phyloP scores from a whole-genome alignment of 306 rosid genomes.

The Quercus dentata region DNA sequence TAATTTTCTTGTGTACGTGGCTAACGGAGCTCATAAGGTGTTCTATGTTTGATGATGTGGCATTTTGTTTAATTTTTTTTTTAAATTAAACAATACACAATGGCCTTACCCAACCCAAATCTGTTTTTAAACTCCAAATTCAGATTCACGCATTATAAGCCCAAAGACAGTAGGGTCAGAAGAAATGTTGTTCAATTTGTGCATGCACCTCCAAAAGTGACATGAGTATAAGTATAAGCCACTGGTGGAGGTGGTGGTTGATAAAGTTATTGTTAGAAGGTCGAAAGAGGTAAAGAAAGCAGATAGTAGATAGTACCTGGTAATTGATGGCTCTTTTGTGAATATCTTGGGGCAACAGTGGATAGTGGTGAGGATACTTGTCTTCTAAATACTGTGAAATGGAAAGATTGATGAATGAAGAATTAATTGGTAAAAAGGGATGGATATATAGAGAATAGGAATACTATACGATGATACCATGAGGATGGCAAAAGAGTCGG shows the following conservation, averaged over 20 bases:
- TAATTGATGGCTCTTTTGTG: conserved; percentile 58
- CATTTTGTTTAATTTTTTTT: no score
- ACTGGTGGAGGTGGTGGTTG: not conserved
- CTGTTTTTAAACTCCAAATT: no score
- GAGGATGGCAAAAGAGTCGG: conserved; percentile 72
- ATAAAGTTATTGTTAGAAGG: not conserved
- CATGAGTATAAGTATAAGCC: not conserved
- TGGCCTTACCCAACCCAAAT: no score
- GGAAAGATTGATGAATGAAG: no score
- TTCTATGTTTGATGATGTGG: no score
- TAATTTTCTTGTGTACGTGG: no score
- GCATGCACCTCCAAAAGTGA: no score
- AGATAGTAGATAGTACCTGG: conserved; percentile 42
- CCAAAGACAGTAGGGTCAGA: no score
- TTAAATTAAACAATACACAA: no score
- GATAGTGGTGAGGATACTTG: conserved; percentile 69
- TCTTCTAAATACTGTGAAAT: conserved; percentile 69
- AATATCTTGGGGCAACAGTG: conserved; percentile 64
- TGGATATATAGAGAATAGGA: not conserved
- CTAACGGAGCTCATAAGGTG: no score
- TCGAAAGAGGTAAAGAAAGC: not conserved
- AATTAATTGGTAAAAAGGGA: not conserved
- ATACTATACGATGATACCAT: conserved; percentile 32
- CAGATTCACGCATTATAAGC: no score
- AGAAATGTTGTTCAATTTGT: no score